These are phyloP conservation scores for Protostelium mycophagum DNA, from an alignment of 78 protist genomes.

Conservation along the genomic window DNA sequence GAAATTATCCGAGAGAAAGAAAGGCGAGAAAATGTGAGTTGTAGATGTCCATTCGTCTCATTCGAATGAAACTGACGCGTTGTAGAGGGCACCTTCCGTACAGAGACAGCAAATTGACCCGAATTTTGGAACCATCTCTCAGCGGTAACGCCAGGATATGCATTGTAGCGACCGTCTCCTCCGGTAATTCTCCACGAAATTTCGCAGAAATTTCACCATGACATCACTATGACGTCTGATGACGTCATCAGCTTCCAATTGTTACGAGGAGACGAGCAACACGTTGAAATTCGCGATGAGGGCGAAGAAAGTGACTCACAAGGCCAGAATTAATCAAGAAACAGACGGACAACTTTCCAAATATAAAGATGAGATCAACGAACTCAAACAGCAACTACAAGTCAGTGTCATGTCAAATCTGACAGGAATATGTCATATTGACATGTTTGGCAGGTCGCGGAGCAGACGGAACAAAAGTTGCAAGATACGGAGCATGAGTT, in stretches of 20 bases:
- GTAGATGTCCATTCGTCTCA: too few relatives aligned
- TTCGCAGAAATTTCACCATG: background rate
- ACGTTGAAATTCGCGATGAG: slow-evolving; percentile 81
- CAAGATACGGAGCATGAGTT: background rate
- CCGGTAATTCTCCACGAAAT: too few relatives aligned
- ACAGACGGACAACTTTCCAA: slow-evolving; percentile 39
- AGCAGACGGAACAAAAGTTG: background rate
- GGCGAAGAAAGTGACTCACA: slow-evolving; percentile 75
- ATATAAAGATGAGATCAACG: slow-evolving; percentile 47
- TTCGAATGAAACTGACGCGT: background rate
- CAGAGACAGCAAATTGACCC: slow-evolving; percentile 75
- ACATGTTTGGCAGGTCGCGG: too few relatives aligned
- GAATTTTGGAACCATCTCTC: slow-evolving; percentile 67
- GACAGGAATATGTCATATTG: too few relatives aligned
- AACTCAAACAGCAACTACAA: slow-evolving; percentile 23
- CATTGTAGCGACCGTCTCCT: slow-evolving; percentile 31
- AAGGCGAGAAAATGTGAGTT: background rate
- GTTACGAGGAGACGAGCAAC: slow-evolving; percentile 44
- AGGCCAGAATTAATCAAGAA: slow-evolving; percentile 73
- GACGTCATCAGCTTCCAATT: slow-evolving; percentile 7
- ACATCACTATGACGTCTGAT: background rate
- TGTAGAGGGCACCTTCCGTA: slow-evolving; percentile 54
- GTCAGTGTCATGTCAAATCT: too few relatives aligned
- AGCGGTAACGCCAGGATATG: slow-evolving; percentile 72
- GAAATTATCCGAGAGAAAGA: slow-evolving; percentile 37